Conservation (phyloP, 2,329 filamentous ascomycete genomes). For the Purpureocillium lavendulum region DNA sequence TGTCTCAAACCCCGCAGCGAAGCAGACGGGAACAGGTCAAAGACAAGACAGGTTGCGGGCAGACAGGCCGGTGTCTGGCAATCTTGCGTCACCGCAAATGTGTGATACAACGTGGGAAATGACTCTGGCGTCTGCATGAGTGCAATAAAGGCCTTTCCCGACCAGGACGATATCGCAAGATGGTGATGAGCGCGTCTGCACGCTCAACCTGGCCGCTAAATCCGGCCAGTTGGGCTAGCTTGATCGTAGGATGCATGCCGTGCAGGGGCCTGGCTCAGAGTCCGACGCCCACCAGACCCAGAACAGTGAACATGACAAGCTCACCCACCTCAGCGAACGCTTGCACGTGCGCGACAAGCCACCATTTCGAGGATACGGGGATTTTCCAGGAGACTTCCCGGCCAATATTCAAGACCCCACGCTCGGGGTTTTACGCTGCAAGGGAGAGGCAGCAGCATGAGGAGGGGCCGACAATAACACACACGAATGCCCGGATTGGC, state of each 20-base stretch:
- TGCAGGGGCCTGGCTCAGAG: not conserved
- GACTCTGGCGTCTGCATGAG: not conserved
- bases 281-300: not conserved
- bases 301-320: too few species aligned
- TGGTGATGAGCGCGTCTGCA: not conserved
- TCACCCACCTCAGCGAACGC: too few species aligned
- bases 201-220: not conserved
- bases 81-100: conserved; percentile 2
- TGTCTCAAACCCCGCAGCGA: conserved; percentile 1
- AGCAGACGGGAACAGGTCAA: not conserved
- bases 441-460: too few species aligned
- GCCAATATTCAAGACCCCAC: too few species aligned
- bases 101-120: conserved; percentile 3
- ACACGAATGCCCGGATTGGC: too few species aligned
- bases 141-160: not conserved
- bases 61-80: not conserved
- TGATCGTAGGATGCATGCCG: not conserved
- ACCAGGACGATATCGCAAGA: not conserved
- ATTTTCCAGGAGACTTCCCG: too few species aligned
- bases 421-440: too few species aligned
- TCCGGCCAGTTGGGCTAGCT: not conserved
- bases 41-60: not conserved
- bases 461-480: too few species aligned
- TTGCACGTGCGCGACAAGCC: too few species aligned
- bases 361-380: too few species aligned